Evolutionary conservation across 2,329 filamentous ascomycete genomes (phyloP).

Genomic region (Fusarium praegraminearum): DNA sequence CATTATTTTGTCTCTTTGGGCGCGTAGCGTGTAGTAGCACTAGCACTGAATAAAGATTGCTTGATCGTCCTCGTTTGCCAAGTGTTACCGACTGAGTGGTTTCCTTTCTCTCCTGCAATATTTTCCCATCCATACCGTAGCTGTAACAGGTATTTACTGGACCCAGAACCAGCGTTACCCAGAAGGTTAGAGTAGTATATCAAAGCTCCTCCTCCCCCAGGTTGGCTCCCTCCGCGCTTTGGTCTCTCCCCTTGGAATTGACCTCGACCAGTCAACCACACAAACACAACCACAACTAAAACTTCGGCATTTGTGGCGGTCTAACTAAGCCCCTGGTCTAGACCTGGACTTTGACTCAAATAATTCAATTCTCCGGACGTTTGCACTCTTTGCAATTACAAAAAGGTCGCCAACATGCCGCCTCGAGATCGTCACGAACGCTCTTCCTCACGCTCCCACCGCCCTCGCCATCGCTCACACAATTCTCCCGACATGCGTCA

Average conservation of each 20-base stretch:
- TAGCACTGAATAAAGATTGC: neutral
- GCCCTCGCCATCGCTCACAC: conserved; percentile 31
- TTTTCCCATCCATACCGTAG: neutral
- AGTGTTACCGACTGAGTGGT: neutral
- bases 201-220: conserved; percentile 1
- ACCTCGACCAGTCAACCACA: neutral
- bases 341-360: conserved; percentile 3
- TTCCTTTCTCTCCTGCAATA: conserved; percentile 1
- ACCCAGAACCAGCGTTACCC: neutral
- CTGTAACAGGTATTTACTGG: neutral
- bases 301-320: conserved; percentile 7
- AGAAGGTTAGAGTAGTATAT: neutral
- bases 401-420: conserved; percentile 19
- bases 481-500: conserved; percentile 26
- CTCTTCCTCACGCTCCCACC: conserved; percentile 37
- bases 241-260: neutral
- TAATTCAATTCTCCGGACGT: neutral
- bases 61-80: neutral
- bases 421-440: conserved; percentile 23
- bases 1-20: neutral
- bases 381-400: conserved; percentile 2
- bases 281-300: neutral
- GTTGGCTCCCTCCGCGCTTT: conserved; percentile 11
- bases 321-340: conserved; percentile 8
- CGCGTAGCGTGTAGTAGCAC: neutral